Evolutionary conservation across 1,284 basidiomycete species (phyloP), one percentile per base, ranked within the genome.

Genomic region (Coniophora puteana): DNA sequence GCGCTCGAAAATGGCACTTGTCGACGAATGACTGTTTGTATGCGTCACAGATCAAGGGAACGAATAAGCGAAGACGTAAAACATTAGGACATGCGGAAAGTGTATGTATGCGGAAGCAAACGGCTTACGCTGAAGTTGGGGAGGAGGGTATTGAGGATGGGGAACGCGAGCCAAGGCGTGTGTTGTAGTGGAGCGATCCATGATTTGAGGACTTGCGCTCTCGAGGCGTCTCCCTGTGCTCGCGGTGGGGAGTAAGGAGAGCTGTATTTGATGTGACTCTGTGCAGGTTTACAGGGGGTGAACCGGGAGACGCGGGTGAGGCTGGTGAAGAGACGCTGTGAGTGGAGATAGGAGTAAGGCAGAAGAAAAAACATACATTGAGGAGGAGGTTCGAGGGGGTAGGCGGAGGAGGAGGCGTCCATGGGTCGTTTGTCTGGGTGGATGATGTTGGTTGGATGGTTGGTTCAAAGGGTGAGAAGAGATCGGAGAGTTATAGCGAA

Each of bases 1-100:
- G 32, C 86, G 78, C 60, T 89, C 85, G 44, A 89, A 89, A 41
- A 89, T 89, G 35, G 85, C 86, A 1, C 83, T 86, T 0, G 83
- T 85, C 0, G 82, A 84, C 0, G 83, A 86, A 52, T 83, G 83
- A 7, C 83, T 86, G 57, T 13, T 29, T 34, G 18, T 31, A 24
- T 35, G 2, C 24, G 23, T n/a, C n/a, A n/a, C n/a, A n/a, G n/a
- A n/a, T n/a, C n/a, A n/a, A n/a, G n/a, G n/a, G n/a, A n/a, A n/a
- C n/a, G n/a, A n/a, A n/a, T n/a, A n/a, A n/a, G n/a, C n/a, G 45
- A 4, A 26, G 37, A 18, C 4, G 1, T 16, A 11, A n/a, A 27
- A 36, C 37, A 22, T 23, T 8, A 42, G 14, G 13, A n/a, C 7
- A 11, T 31, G 59, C 5, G 58, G 21, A 12, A 39, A 21, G 10